Evolutionary conservation across 1,284 basidiomycete species (phyloP).

Genomic region (Ganoderma boninense): DNA sequence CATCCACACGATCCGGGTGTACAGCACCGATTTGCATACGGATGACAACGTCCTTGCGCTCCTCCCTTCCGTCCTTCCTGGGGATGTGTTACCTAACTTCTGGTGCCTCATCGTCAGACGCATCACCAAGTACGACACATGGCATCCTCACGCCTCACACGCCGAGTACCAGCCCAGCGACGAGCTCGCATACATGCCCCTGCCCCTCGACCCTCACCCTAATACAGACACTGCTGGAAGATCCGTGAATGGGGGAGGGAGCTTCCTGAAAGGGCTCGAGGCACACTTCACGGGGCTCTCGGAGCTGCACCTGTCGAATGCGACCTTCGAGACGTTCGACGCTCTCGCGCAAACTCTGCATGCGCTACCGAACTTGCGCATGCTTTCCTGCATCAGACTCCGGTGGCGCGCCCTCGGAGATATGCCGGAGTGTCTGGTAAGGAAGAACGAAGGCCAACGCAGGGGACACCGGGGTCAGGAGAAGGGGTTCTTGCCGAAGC

Average conservation of each 20-base stretch:
- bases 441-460: background rate
- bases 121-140: conserved; percentile 1
- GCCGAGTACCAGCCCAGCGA: background rate
- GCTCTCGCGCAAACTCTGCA: background rate
- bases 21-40: background rate
- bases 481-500: background rate
- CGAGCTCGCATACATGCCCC: background rate
- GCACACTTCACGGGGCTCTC: background rate
- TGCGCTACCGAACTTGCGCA: background rate
- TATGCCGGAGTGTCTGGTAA: background rate
- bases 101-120: background rate
- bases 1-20: background rate
- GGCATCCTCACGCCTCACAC: background rate
- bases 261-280: background rate
- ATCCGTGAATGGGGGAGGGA: background rate
- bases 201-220: no score
- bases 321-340: background rate
- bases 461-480: background rate
- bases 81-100: background rate
- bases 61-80: background rate
- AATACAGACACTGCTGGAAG: no score
- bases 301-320: conserved; percentile 2
- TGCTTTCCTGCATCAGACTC: conserved; percentile 1
- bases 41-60: background rate
- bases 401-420: background rate